phyloP scores from a whole-genome alignment of 2,329 filamentous ascomycete species.

The Cyphellophora attinorum region DNA sequence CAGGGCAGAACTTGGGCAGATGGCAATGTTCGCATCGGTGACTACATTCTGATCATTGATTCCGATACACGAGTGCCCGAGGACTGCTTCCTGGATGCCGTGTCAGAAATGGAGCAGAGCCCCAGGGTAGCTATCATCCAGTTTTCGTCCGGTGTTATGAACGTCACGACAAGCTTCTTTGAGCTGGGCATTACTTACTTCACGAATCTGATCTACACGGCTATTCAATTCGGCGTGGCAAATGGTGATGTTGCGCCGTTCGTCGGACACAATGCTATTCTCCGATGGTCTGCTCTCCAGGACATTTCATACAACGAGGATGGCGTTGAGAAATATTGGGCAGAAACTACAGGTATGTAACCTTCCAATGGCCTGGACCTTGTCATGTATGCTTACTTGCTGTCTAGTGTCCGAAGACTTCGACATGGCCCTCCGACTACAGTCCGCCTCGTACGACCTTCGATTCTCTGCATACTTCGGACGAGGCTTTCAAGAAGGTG shows the following conservation, averaged over 20 bases:
- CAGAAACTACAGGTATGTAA: slow-evolving; percentile 60
- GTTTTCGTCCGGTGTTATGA: slow-evolving; percentile 67
- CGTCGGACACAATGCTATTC: slow-evolving; percentile 67
- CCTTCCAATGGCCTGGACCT: no score
- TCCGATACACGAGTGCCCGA: slow-evolving; percentile 59
- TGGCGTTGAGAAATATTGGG: slow-evolving; percentile 61
- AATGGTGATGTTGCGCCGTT: slow-evolving; percentile 66
- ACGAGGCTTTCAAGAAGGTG: slow-evolving; percentile 67
- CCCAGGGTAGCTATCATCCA: slow-evolving; percentile 64
- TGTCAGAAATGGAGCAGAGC: slow-evolving; percentile 61
- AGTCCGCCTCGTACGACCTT: slow-evolving; percentile 59
- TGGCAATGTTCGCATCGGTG: slow-evolving; percentile 75
- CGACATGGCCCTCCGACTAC: slow-evolving; percentile 63
- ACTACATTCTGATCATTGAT: slow-evolving; percentile 63
- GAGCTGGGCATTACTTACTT: slow-evolving; percentile 72
- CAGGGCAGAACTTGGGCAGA: slow-evolving; percentile 50
- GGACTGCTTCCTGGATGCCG: slow-evolving; percentile 61
- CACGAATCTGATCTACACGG: slow-evolving; percentile 67
- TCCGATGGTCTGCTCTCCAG: slow-evolving; percentile 59
- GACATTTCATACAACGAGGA: slow-evolving; percentile 47
- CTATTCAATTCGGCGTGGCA: slow-evolving; percentile 60
- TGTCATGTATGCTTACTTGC: no score
- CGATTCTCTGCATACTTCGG: slow-evolving; percentile 60
- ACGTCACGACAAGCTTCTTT: slow-evolving; percentile 62
- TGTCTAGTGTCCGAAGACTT: slow-evolving; percentile 70